Conservation (phyloP, 257 asterid genomes). For the Handroanthus guayacan region DNA sequence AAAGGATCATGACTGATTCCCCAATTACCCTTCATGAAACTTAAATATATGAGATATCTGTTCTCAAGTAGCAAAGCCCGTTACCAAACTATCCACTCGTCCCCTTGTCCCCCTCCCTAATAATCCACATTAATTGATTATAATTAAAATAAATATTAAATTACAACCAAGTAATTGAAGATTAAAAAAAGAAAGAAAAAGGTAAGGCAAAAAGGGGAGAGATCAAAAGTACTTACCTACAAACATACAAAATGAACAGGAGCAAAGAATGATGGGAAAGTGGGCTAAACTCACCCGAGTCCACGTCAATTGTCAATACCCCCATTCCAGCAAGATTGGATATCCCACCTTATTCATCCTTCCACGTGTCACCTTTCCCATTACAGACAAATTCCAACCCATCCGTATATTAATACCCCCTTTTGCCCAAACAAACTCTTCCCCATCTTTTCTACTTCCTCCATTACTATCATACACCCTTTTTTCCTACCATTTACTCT, state of each 20-base stretch:
- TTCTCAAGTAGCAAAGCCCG: too few relatives aligned
- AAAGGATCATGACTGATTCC: too few relatives aligned
- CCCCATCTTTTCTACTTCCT: slow-evolving; percentile 31
- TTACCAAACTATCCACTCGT: too few relatives aligned
- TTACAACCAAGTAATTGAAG: background rate
- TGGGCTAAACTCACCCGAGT: slow-evolving; percentile 35
- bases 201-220: background rate
- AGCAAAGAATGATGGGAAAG: slow-evolving; percentile 38
- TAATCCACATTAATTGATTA: too few relatives aligned
- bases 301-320: slow-evolving; percentile 24
- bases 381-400: slow-evolving; percentile 32
- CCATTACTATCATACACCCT: background rate
- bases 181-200: background rate
- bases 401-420: slow-evolving; percentile 37
- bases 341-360: slow-evolving; percentile 39
- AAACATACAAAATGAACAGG: background rate
- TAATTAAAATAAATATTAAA: too few relatives aligned
- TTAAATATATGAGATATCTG: too few relatives aligned
- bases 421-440: slow-evolving; percentile 41
- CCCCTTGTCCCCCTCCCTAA: too few relatives aligned
- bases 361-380: slow-evolving; percentile 51
- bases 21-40: too few relatives aligned
- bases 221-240: background rate
- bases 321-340: slow-evolving; percentile 52
- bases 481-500: background rate